phyloP scores from a whole-genome alignment of 108 stramenopile species.

The Heterococcus sp. region DNA sequence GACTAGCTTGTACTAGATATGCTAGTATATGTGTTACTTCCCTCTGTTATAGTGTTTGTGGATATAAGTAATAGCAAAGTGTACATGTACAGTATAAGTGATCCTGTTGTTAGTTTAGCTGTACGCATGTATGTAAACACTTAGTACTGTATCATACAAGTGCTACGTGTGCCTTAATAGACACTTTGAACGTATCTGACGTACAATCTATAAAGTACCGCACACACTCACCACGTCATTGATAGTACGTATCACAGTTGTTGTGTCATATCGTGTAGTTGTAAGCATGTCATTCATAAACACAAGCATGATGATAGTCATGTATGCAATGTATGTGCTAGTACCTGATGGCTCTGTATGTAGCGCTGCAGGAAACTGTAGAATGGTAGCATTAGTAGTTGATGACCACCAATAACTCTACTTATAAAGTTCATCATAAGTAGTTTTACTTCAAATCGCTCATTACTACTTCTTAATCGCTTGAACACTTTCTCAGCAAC shows the following conservation, averaged over 20 bases:
- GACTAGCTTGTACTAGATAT: constrained; percentile 91
- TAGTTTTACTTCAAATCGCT: constrained; percentile 83
- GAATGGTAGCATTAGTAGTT: constrained; percentile 77
- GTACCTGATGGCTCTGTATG: constrained; percentile 70
- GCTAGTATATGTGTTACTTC: constrained; percentile 91
- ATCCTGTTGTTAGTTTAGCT: not conserved
- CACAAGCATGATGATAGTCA: not conserved
- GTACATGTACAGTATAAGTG: not conserved
- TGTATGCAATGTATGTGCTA: not conserved
- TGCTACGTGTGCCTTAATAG: too few species aligned
- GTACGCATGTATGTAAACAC: not conserved
- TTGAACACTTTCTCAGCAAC: constrained; percentile 79
- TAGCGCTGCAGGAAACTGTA: constrained; percentile 93
- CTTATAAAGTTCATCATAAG: constrained; percentile 92
- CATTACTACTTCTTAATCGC: constrained; percentile 63
- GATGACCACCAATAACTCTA: constrained; percentile 84
- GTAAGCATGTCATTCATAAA: too few species aligned
- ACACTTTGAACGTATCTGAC: too few species aligned
- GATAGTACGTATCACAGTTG: not conserved
- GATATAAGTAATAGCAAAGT: not conserved
- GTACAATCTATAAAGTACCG: not conserved
- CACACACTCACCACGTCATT: not conserved
- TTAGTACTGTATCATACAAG: not conserved
- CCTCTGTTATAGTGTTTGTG: constrained; percentile 56
- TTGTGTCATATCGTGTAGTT: not conserved